Evolutionary conservation across 129 eudicot genomes (phyloP), one percentile per base, ranked within the genome.

Genomic region (Lonicera japonica): DNA sequence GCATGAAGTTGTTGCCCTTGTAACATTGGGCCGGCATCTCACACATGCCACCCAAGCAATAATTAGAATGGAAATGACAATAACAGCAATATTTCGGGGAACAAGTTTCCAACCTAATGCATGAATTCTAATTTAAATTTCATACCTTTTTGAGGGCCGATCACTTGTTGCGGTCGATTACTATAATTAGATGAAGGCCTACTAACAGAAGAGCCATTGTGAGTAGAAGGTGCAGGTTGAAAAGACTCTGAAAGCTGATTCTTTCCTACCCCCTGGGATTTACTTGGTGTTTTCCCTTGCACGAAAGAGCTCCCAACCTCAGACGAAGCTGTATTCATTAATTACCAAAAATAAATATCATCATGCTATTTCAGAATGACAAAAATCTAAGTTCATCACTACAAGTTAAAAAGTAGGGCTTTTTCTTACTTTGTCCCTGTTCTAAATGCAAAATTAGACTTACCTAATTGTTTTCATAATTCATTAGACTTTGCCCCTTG

Each of bases 221-320:
- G 70, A 67, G 54, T 29, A 20, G 76, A 67, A 10, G 82, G 54
- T 46, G 71, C 60, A 45, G 72, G 58, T 51, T 47, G 76, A 19
- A 69, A 34, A 40, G 80, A n/a, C 53, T 83, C 95, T 54, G 73
- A 21, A 64, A 21, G 68, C 65, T 77, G 83, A 63, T 70, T 80
- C 84, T 78, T 74, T 64, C 77, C 91, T 29, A 56, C 80, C 54
- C 75, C 84, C 39, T 72, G 88, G 56, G 68, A 36, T 60, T 69
- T 64, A 38, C 62, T 70, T 38, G 80, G 56, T 55, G 72, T 40
- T 43, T 72, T 79, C 15, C 77, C 83, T 73, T 70, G 81, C 58
- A 63, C 8, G 38, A 25, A 58, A 25, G 82, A 64, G 70, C 66
- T 77, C 40, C 70, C 74, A 41, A 57, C 74, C 60, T 77, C 83